These are phyloP conservation scores for Zoysia pacifica DNA, from an alignment of 176 grass and related monocot species.

Conservation along the genomic window DNA sequence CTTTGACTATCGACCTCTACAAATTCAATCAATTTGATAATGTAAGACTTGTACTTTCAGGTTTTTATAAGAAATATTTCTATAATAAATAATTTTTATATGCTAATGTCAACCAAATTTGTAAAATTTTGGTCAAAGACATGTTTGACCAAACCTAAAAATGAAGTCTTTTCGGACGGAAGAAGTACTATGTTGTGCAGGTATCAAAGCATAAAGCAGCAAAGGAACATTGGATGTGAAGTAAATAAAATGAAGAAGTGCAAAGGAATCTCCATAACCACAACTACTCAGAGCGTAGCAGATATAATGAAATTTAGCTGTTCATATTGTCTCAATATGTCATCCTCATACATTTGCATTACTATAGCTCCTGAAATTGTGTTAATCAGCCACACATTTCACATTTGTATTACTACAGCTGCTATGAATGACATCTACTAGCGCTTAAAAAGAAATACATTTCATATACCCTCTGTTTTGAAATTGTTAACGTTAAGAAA, in stretches of 20 bases:
- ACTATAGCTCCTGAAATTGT: not conserved
- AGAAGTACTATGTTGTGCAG: conserved; percentile 18
- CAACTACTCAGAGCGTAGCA: conserved; percentile 5
- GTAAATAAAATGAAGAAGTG: conserved; percentile 11
- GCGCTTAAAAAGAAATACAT: conserved; percentile 22
- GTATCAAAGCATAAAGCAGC: conserved; percentile 8
- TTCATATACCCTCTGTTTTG: not conserved
- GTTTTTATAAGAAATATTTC: too few relatives aligned
- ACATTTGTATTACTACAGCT: not conserved
- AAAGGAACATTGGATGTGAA: conserved; percentile 3
- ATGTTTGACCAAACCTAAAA: too few relatives aligned
- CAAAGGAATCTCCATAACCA: conserved; percentile 6
- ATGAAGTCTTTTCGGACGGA: too few relatives aligned
- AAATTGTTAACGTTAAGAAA: too few relatives aligned
- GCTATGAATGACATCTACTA: not conserved
- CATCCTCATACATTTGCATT: not conserved
- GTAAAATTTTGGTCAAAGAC: too few relatives aligned
- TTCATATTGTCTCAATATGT: not conserved
- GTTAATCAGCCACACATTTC: too few relatives aligned
- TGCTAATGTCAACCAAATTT: too few relatives aligned
- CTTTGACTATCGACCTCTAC: too few relatives aligned
- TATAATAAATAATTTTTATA: too few relatives aligned
- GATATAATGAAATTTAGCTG: conserved; percentile 19
- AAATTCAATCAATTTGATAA: too few relatives aligned
- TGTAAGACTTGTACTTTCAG: too few relatives aligned